phyloP scores from a whole-genome alignment of 1,284 basidiomycete species.

The Tylopilus sp. region DNA sequence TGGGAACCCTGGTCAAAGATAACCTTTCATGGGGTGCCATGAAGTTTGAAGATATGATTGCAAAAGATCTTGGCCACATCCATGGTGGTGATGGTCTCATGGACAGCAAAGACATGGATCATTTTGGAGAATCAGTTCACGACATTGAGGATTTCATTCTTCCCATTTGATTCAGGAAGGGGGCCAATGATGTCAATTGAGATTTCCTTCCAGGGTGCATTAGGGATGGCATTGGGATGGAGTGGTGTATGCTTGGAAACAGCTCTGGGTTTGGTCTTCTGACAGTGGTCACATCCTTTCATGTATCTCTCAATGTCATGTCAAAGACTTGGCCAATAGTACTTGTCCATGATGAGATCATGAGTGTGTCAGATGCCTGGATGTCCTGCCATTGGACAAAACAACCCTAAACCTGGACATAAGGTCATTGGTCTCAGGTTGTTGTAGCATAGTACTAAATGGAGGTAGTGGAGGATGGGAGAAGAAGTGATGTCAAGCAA shows the following conservation, averaged over 20 bases:
- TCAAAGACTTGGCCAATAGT: background rate
- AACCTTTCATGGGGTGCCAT: background rate
- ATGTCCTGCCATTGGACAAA: too few species aligned
- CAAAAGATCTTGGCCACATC: constrained; percentile 27
- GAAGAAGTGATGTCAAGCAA: too few species aligned
- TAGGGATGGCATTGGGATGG: background rate
- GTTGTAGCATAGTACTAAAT: too few species aligned
- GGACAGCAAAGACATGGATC: background rate
- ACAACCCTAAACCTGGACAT: too few species aligned
- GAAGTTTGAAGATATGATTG: constrained; percentile 34
- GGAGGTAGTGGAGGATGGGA: too few species aligned
- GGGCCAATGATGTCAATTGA: background rate
- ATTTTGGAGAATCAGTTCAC: constrained; percentile 37
- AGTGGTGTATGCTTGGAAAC: background rate
- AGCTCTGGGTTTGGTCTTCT: background rate
- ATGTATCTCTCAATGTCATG: background rate
- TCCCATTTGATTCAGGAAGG: constrained; percentile 22
- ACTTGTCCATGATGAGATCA: background rate
- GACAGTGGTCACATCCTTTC: background rate
- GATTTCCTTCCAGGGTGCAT: background rate
- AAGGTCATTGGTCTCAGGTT: too few species aligned
- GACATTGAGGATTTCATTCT: constrained; percentile 38
- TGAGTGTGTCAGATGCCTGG: background rate
- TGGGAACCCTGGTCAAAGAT: constrained; percentile 22
- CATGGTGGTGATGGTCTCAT: constrained; percentile 13